A percentile compares a stretch with the other conserved stretches of the same genome.
phyloP scores from a whole-genome alignment of 768 basidiomycete genomes.

The Agaricus subrufescens region DNA sequence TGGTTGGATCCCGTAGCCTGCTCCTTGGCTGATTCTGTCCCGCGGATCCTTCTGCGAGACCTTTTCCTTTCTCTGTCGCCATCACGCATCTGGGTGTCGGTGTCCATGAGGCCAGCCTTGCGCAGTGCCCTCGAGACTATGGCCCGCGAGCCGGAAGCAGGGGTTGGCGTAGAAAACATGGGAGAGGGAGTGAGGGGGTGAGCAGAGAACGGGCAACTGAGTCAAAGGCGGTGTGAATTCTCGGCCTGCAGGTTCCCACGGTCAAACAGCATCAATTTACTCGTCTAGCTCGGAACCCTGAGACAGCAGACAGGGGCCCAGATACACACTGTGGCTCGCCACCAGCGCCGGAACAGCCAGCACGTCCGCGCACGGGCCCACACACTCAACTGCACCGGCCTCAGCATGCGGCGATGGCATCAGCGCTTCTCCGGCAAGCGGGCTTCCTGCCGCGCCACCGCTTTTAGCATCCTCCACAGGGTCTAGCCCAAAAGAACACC shows the following conservation, averaged over 20 bases:
- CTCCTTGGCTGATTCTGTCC: conserved; percentile 57
- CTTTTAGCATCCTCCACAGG: background rate
- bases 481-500: too few species aligned
- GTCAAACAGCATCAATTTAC: background rate
- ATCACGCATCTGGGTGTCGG: conserved; percentile 74
- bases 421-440: background rate
- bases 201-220: conserved; percentile 22
- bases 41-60: conserved; percentile 55
- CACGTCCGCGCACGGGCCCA: background rate
- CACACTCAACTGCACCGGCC: background rate
- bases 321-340: conserved; percentile 25
- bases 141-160: conserved; percentile 51
- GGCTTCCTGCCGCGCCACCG: background rate
- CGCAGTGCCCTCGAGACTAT: conserved; percentile 61
- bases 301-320: conserved; percentile 28
- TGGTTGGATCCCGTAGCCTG: conserved; percentile 34
- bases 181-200: conserved; percentile 11
- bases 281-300: conserved; percentile 13
- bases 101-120: conserved; percentile 71
- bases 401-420: background rate
- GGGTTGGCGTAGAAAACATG: conserved; percentile 61
- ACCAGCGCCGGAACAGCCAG: conserved; percentile 17
- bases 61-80: conserved; percentile 60
- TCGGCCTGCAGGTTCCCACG: conserved; percentile 20
- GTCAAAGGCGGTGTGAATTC: conserved; percentile 26